Evolutionary conservation across 1,139 yeast species (phyloP), one percentile per base, ranked within the genome.

Genomic region (Tardiomyces depauwii): DNA sequence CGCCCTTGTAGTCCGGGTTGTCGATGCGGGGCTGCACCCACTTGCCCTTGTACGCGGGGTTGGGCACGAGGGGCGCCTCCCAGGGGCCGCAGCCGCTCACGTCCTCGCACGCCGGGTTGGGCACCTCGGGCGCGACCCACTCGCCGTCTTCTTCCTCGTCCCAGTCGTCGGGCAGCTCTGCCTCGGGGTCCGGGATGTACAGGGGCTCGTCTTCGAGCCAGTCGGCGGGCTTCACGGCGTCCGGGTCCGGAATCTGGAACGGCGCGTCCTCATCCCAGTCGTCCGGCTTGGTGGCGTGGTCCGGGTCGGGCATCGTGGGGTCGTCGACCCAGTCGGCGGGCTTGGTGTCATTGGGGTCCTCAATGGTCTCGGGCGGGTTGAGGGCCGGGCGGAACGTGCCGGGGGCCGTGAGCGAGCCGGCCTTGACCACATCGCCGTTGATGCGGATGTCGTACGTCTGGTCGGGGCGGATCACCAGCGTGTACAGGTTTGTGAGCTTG

Each of bases 121-220:
- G 67, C 41, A 87, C 70, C 45, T 71, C 63, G 13, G 88, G 88
- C 2, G 89, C 81, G 41, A 70, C 59, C 89, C 93, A 88, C 55
- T 74, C 79, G 4, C 96, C 95, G 59, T 87, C 95, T 59, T 82
- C 89, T 51, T 80, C 88, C 28, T 84, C 94, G 56, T 83, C 84
- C 95, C 95, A 87, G 56, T 74, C 81, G 40, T 70, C 80, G 11
- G 96, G 95, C 55, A 70, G 74, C 41, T 54, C 59, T 18, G 84
- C 80, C 2, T 70, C 71, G 19, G 91, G 86, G 59, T 86, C 93
- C 5, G 74, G 66, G 48, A 88, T 77, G 51, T 66, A 74, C 49
- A 67, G 70, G 10, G 76, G 74, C 38, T 71, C 74, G 23, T 73
- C 72, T 55, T 82, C 95, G 56, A 79, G 77, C 96, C 96, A 88